Conservation (phyloP, 306 rosid genomes). For the Crataegus laevigata region DNA sequence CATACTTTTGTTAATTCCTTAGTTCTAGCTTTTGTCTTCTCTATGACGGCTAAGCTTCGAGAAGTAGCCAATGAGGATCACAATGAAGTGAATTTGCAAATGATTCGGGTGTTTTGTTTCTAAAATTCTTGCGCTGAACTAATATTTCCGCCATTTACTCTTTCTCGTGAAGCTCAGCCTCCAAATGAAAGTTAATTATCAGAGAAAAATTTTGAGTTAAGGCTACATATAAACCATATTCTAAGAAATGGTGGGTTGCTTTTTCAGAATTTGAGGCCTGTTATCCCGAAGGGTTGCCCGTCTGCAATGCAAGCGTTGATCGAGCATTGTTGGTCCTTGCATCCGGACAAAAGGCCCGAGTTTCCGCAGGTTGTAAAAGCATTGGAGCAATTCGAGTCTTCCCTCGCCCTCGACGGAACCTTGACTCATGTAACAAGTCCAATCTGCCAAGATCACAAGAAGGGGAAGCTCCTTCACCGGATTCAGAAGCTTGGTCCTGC, state of each 20-base stretch:
- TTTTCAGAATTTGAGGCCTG: constrained; percentile 70
- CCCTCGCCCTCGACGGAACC: constrained; percentile 63
- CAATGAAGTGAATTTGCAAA: neutral
- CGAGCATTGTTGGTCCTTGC: constrained; percentile 83
- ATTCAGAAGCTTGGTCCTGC: constrained; percentile 81
- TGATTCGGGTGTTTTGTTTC: too few relatives aligned
- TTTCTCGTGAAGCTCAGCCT: neutral
- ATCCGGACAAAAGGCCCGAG: constrained; percentile 78
- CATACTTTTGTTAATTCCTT: neutral
- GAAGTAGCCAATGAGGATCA: neutral
- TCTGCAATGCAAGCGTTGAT: constrained; percentile 68
- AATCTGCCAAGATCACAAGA: constrained; percentile 64
- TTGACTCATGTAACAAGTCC: constrained; percentile 39
- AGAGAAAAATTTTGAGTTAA: neutral
- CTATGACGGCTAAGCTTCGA: neutral
- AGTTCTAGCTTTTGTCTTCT: neutral
- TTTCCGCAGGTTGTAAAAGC: constrained; percentile 89
- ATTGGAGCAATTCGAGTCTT: constrained; percentile 68
- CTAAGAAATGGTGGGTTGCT: neutral
- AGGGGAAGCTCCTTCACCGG: constrained; percentile 72
- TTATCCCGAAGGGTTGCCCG: constrained; percentile 56
- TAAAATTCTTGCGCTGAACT: neutral
- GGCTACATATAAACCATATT: neutral
- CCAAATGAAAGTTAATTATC: neutral
- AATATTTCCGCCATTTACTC: neutral